Percentiles rank a stretch among this genome's conserved stretches.
These are phyloP conservation scores for Candida nonsorbophila DNA, from an alignment of 805 yeast species.

Conservation along the genomic window DNA sequence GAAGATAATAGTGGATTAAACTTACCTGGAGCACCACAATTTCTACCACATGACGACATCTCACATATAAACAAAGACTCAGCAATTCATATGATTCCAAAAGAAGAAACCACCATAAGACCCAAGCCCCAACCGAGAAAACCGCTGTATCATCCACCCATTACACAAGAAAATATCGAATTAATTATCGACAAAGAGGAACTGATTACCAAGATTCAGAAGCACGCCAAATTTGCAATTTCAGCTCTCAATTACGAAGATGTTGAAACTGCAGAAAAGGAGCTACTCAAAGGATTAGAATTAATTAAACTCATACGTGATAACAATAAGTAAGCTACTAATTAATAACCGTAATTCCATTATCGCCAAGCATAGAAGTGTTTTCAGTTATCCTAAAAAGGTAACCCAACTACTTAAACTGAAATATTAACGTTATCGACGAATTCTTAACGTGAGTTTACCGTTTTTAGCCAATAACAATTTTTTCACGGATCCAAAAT, in stretches of 20 bases:
- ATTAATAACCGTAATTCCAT: too few species aligned
- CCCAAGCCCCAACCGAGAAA: conserved; percentile 1
- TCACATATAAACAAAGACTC: conserved; percentile 31
- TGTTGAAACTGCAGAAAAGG: conserved; percentile 58
- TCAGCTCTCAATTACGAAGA: conserved; percentile 80
- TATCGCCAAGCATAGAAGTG: too few species aligned
- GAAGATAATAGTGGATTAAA: conserved; percentile 17
- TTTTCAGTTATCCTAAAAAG: too few species aligned
- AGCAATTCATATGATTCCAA: conserved; percentile 31
- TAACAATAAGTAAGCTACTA: too few species aligned
- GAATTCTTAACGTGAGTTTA: too few species aligned
- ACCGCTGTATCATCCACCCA: conserved; percentile 6
- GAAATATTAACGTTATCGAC: too few species aligned
- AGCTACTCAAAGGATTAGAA: conserved; percentile 50
- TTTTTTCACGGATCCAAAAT: too few species aligned
- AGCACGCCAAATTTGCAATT: conserved; percentile 68
- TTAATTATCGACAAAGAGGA: conserved; percentile 52
- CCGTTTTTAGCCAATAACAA: too few species aligned
- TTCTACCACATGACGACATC: conserved; percentile 35
- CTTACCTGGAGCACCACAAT: conserved; percentile 40
- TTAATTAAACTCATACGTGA: conserved; percentile 24
- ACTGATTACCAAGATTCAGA: conserved; percentile 55
- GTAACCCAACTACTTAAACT: too few species aligned
- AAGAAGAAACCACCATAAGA: conserved; percentile 7
- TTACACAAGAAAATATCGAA: conserved; percentile 36